phyloP scores from a whole-genome alignment of 2,329 filamentous ascomycete genomes.

The Aspergillus tanneri region DNA sequence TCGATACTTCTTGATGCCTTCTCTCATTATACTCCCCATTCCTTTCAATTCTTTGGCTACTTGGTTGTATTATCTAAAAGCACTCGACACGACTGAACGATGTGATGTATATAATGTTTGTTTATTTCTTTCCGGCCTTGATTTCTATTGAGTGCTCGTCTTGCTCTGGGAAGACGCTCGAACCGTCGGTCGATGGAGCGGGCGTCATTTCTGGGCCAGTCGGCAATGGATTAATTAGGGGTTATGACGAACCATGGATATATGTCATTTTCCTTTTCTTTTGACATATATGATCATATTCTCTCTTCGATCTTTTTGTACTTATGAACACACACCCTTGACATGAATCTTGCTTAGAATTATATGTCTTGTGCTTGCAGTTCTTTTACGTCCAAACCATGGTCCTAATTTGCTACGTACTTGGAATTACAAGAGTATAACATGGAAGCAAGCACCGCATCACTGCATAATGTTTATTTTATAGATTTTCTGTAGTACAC shows the following conservation, averaged over 20 bases:
- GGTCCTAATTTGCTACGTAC: no score
- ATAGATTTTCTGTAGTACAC: no score
- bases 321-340: not conserved
- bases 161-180: not conserved
- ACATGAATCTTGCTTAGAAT: no score
- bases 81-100: slow-evolving; percentile 34
- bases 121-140: slow-evolving; percentile 17
- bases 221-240: slow-evolving; percentile 14
- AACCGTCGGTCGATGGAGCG: not conserved
- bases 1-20: slow-evolving; percentile 7
- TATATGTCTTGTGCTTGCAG: no score
- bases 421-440: no score
- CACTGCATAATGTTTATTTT: no score
- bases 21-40: slow-evolving; percentile 6
- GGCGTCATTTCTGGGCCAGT: no score
- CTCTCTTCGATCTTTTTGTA: slow-evolving; percentile 6
- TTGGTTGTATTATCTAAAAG: slow-evolving; percentile 18
- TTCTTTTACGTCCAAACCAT: no score
- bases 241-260: slow-evolving; percentile 21
- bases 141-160: not conserved
- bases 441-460: no score
- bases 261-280: slow-evolving; percentile 13
- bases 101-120: slow-evolving; percentile 32
- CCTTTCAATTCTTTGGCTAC: slow-evolving; percentile 6
- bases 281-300: slow-evolving; percentile 7